These are phyloP conservation scores for Coccomyxa sp. DNA, from an alignment of 139 green algal species.

Conservation along the genomic window DNA sequence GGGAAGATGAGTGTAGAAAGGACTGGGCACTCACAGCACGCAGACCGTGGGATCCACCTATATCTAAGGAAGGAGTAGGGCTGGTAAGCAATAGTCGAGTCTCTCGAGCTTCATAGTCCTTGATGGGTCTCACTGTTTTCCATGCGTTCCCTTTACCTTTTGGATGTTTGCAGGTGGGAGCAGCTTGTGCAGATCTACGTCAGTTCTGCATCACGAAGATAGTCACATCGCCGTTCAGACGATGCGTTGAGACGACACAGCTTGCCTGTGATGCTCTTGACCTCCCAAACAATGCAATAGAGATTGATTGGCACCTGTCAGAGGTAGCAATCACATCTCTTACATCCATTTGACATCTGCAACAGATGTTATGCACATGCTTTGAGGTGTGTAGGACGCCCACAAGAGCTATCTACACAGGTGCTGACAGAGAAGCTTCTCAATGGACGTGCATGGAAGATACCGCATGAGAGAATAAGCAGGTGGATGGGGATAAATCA, in stretches of 20 bases:
- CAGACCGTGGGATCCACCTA: slow-evolving; percentile 15
- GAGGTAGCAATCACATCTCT: slow-evolving; percentile 1
- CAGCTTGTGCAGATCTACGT: neutral
- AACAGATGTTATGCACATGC: neutral
- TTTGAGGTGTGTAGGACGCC: neutral
- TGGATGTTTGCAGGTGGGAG: neutral
- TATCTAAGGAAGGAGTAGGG: slow-evolving; percentile 2
- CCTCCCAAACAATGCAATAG: neutral
- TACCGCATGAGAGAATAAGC: neutral
- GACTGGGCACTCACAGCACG: slow-evolving; percentile 2
- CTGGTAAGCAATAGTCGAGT: neutral
- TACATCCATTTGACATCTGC: neutral
- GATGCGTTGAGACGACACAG: slow-evolving; percentile 11
- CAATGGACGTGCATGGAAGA: neutral
- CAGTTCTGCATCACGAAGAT: neutral
- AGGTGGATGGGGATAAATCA: neutral
- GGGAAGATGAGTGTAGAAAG: slow-evolving; percentile 7
- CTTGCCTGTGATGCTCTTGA: neutral
- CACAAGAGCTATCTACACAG: neutral
- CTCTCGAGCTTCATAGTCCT: neutral
- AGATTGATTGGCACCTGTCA: slow-evolving; percentile 12
- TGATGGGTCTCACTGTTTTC: neutral
- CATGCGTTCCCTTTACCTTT: neutral
- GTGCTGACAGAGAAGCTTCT: neutral
- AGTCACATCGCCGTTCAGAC: slow-evolving; percentile 14